Base-by-base conservation (phyloP, 345 rosid species). In the Lumnitzera racemosa region DNA sequence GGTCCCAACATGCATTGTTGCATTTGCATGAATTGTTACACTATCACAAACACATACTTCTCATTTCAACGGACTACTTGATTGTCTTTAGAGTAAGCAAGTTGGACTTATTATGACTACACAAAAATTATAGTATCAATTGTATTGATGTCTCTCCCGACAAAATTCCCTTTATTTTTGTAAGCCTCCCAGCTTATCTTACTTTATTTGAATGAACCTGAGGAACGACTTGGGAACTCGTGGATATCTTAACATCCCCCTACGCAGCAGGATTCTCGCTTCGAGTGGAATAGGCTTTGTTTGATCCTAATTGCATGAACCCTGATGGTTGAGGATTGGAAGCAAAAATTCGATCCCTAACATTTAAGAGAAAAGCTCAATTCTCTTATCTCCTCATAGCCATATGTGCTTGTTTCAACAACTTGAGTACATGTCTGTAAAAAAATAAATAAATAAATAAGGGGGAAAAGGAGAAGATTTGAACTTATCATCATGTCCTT, bases 1-100 rank as follows among this genome's bases (percentile, higher is more conserved):
- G 41, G 99, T 95, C 64, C 99, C 99, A 77, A 98, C 99, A 77
- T 95, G 99, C 99, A 95, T 95, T 57, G 90, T 82, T 27, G 99
- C 99, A 78, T 95, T 90, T 41, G 99, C 91, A 76, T 88, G 87
- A 67, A 95, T 90, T 64, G 98, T 95, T 43, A 98, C 99, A 71
- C 99, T 95, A 63, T 95, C 98, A 61, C 99, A 95, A 51, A 95
- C 96, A 69, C 99, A n/a, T 90, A 69, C 90, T 90, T 72, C 99
- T 81, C 96, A 90, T 88, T 77, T 90, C 99, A 53, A 95, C 96
- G 36, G 98, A 95, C 80, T 95, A 98, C 70, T 95, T 95, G 56
- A 95, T 90, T 57, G 96, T 88, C 83, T 90, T 95, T 69, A 90
- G 72, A 60, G 90, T 95, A 61, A 95, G 83, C 17, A 95, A 83